These are phyloP conservation scores for Papiliotrema nemorosa DNA, from an alignment of 1,284 basidiomycete genomes.

Conservation along the genomic window DNA sequence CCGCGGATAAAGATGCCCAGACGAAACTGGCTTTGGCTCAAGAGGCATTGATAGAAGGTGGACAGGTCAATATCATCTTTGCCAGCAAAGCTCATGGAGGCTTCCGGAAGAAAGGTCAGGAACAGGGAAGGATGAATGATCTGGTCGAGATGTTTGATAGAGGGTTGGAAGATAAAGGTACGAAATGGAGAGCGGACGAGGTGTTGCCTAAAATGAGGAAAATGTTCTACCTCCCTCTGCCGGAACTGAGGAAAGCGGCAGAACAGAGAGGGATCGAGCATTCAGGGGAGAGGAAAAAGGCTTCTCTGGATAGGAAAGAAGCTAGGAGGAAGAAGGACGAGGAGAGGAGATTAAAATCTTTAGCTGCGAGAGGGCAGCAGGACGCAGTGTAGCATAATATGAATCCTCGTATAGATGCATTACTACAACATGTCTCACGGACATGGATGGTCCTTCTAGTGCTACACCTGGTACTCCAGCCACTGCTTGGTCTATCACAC, in stretches of 20 bases:
- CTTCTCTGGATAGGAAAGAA: conserved; percentile 56
- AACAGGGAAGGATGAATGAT: conserved; percentile 50
- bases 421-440: too few relatives aligned
- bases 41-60: conserved; percentile 34
- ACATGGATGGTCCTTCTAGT: too few relatives aligned
- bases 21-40: conserved; percentile 18
- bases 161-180: conserved; percentile 70
- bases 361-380: not conserved
- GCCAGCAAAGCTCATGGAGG: conserved; percentile 17
- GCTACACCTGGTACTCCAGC: too few relatives aligned
- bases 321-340: not conserved
- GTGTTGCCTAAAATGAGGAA: conserved; percentile 68
- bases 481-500: too few relatives aligned
- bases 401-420: too few relatives aligned
- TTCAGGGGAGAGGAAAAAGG: conserved; percentile 89
- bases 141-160: conserved; percentile 56
- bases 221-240: conserved; percentile 65
- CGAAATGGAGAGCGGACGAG: conserved; percentile 80
- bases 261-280: conserved; percentile 67
- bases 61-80: conserved; percentile 41
- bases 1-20: not conserved
- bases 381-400: too few relatives aligned
- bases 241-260: conserved; percentile 55
- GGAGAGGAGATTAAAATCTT: not conserved
- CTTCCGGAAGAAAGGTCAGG: not conserved